Evolutionary conservation across 306 rosid genomes (phyloP).

Genomic region (Prinsepia uniflora): DNA sequence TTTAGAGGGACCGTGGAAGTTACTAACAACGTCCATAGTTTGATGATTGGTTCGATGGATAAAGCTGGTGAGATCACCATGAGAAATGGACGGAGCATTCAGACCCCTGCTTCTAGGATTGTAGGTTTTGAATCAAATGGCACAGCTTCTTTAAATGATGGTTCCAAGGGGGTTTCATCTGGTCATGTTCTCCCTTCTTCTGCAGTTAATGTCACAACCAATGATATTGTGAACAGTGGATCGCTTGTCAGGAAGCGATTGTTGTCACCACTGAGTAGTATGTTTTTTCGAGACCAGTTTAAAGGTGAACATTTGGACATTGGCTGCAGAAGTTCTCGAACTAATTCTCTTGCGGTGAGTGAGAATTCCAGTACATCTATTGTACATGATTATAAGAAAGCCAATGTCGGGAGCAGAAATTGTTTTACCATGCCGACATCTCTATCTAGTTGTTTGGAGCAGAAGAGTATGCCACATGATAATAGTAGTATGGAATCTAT

Average conservation of each 20-base stretch:
- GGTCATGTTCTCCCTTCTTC: slow-evolving; percentile 34
- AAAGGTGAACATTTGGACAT: slow-evolving; percentile 66
- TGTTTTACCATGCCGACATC: slow-evolving; percentile 41
- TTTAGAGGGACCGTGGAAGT: slow-evolving; percentile 56
- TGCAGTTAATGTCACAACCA: slow-evolving; percentile 27
- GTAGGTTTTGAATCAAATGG: slow-evolving; percentile 77
- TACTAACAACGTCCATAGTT: slow-evolving; percentile 57
- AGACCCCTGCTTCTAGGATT: slow-evolving; percentile 75
- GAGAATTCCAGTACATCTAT: slow-evolving; percentile 30
- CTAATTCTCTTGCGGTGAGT: slow-evolving; percentile 28
- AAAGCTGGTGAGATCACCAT: slow-evolving; percentile 33
- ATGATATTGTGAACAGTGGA: slow-evolving; percentile 45
- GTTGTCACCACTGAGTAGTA: slow-evolving; percentile 72
- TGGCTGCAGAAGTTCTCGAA: slow-evolving; percentile 40
- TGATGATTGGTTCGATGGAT: slow-evolving; percentile 53
- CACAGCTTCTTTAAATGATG: slow-evolving; percentile 45
- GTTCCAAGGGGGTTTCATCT: slow-evolving; percentile 28
- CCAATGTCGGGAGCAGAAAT: slow-evolving; percentile 64
- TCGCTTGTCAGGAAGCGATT: slow-evolving; percentile 79
- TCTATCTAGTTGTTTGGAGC: slow-evolving; percentile 51
- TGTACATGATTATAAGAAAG: slow-evolving; percentile 78
- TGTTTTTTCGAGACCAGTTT: slow-evolving; percentile 68
- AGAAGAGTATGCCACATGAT: slow-evolving; percentile 25
- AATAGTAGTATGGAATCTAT: slow-evolving; percentile 26
- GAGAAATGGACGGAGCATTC: slow-evolving; percentile 45